A percentile compares a stretch with the other conserved stretches of the same genome.
Conservation (phyloP, 192 early-diverging fungal genomes). For the Glomus cerebriforme region DNA sequence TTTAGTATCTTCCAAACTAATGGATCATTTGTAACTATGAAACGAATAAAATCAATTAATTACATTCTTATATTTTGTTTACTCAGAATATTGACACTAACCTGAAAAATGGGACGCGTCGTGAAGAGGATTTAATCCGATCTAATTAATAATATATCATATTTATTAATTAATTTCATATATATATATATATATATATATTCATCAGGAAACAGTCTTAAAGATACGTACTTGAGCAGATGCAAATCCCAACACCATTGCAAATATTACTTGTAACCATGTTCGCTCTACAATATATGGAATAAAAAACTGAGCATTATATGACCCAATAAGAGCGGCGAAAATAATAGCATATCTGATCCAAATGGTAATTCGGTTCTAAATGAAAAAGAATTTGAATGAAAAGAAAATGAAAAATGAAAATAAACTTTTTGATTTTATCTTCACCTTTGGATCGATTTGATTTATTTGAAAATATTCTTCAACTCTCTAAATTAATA, state of each 20-base stretch:
- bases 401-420: background rate
- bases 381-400: constrained; percentile 7
- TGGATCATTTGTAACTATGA: constrained; percentile 50
- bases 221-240: constrained; percentile 44
- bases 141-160: background rate
- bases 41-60: background rate
- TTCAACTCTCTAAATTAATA: constrained; percentile 43
- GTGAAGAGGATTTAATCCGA: constrained; percentile 57
- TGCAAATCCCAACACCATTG: constrained; percentile 51
- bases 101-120: constrained; percentile 60
- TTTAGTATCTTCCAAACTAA: constrained; percentile 56
- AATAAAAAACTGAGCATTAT: constrained; percentile 50
- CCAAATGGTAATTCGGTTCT: constrained; percentile 48
- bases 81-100: too few species aligned
- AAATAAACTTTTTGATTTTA: background rate
- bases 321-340: constrained; percentile 40
- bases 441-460: constrained; percentile 52
- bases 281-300: constrained; percentile 47
- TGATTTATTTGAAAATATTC: constrained; percentile 46
- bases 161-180: background rate
- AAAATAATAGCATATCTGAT: constrained; percentile 53
- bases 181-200: too few species aligned
- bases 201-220: background rate
- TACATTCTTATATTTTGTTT: background rate
- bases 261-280: constrained; percentile 48